Conservation (phyloP, 148 eudicot species). For the Pouteria glomerata region DNA sequence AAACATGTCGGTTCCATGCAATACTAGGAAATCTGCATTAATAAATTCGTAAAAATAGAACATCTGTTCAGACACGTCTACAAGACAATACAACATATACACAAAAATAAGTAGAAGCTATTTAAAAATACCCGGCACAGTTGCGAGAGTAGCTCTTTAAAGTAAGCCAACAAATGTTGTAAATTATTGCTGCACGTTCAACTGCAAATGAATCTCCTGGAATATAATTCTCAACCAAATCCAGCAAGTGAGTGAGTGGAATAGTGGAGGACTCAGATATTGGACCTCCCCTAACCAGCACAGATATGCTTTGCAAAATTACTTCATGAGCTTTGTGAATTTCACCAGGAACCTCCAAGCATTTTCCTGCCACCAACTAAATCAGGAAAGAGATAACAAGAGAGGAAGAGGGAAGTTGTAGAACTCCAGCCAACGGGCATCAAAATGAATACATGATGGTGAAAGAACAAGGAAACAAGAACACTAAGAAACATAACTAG, state of each 20-base stretch:
- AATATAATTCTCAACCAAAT: slow-evolving; percentile 41
- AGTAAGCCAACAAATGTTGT: slow-evolving; percentile 53
- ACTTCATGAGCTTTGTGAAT: slow-evolving; percentile 43
- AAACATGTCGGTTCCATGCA: background rate
- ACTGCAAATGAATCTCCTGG: slow-evolving; percentile 54
- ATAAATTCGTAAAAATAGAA: background rate
- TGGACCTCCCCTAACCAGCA: slow-evolving; percentile 51
- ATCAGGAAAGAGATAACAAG: background rate
- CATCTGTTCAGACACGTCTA: background rate
- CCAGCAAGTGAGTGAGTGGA: slow-evolving; percentile 29
- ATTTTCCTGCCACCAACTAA: slow-evolving; percentile 51
- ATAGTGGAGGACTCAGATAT: slow-evolving; percentile 32
- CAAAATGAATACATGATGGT: too few species aligned
- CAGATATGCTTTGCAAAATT: slow-evolving; percentile 46
- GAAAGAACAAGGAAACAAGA: too few species aligned
- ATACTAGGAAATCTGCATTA: background rate
- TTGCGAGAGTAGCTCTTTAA: slow-evolving; percentile 37
- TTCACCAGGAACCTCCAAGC: slow-evolving; percentile 32
- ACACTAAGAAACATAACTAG: background rate
- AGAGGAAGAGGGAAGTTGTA: background rate
- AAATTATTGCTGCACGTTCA: slow-evolving; percentile 65
- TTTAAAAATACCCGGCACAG: slow-evolving; percentile 37
- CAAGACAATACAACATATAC: background rate
- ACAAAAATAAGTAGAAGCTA: background rate
- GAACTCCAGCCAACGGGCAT: background rate